Evolutionary conservation across 1,284 basidiomycete species (phyloP).

Genomic region (Ustilago cynodontis): DNA sequence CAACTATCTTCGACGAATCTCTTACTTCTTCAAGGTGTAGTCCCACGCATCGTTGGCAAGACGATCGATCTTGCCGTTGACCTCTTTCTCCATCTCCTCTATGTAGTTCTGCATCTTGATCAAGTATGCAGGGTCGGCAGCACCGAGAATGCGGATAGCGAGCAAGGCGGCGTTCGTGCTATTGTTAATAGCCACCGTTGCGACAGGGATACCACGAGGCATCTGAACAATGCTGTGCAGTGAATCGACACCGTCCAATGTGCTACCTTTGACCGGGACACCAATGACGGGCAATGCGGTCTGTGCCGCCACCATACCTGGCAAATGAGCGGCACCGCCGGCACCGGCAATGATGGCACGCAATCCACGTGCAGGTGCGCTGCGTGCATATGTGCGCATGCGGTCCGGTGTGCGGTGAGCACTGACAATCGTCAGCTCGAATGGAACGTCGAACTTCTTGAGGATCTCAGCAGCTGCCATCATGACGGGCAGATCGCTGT

Average conservation of each 20-base stretch:
- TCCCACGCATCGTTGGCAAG: constrained; percentile 88
- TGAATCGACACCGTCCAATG: constrained; percentile 94
- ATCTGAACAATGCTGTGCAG: constrained; percentile 98
- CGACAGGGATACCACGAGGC: constrained; percentile 96
- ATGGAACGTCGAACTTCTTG: constrained; percentile 84
- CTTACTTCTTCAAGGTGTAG: constrained; percentile 60
- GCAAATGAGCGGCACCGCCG: constrained; percentile 95
- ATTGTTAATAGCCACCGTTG: constrained; percentile 97
- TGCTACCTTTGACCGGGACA: constrained; percentile 94
- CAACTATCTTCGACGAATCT: not conserved
- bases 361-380: constrained; percentile 81
- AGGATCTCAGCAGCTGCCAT: constrained; percentile 87
- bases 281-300: constrained; percentile 93
- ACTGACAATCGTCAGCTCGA: constrained; percentile 94
- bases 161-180: constrained; percentile 92
- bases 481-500: constrained; percentile 96
- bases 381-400: constrained; percentile 84
- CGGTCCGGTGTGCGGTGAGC: constrained; percentile 94
- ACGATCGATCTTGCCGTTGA: constrained; percentile 83
- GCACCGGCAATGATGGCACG: constrained; percentile 91
- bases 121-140: constrained; percentile 79
- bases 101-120: constrained; percentile 82
- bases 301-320: constrained; percentile 97
- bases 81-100: constrained; percentile 82
- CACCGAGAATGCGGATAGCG: constrained; percentile 85